Evolutionary conservation across 1,139 yeast species (phyloP).

Genomic region (Insectozyma bohioensis): DNA sequence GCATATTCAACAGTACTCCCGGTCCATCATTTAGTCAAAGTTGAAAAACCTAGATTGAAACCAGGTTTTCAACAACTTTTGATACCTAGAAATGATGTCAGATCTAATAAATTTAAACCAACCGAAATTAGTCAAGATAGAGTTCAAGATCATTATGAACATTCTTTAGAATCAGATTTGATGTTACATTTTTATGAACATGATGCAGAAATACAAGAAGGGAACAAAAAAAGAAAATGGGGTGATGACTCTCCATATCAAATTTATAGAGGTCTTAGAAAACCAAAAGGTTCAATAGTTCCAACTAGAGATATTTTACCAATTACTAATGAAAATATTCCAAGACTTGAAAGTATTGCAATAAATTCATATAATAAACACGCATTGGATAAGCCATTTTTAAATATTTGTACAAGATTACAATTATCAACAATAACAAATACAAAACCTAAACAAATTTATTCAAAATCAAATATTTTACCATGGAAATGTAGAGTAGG

Average conservation of each 20-base stretch:
- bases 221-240: constrained; percentile 81
- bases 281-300: constrained; percentile 64
- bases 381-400: constrained; percentile 71
- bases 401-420: constrained; percentile 74
- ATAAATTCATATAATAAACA: constrained; percentile 77
- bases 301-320: constrained; percentile 75
- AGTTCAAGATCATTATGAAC: constrained; percentile 71
- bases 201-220: constrained; percentile 50
- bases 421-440: constrained; percentile 94
- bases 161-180: constrained; percentile 73
- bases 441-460: constrained; percentile 71
- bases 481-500: constrained; percentile 89
- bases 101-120: constrained; percentile 78
- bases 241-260: constrained; percentile 89
- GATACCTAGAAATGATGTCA: constrained; percentile 65
- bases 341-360: constrained; percentile 62
- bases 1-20: constrained; percentile 84
- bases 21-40: constrained; percentile 83
- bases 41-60: constrained; percentile 67
- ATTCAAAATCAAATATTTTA: constrained; percentile 77
- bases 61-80: constrained; percentile 70
- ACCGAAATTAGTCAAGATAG: constrained; percentile 74
- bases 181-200: constrained; percentile 77
- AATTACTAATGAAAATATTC: constrained; percentile 65
- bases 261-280: constrained; percentile 63